A percentile compares a stretch with the other conserved stretches of the same genome.
Evolutionary conservation across 495 filamentous ascomycete genomes (phyloP).

Genomic region (Jackrogersella minutella): DNA sequence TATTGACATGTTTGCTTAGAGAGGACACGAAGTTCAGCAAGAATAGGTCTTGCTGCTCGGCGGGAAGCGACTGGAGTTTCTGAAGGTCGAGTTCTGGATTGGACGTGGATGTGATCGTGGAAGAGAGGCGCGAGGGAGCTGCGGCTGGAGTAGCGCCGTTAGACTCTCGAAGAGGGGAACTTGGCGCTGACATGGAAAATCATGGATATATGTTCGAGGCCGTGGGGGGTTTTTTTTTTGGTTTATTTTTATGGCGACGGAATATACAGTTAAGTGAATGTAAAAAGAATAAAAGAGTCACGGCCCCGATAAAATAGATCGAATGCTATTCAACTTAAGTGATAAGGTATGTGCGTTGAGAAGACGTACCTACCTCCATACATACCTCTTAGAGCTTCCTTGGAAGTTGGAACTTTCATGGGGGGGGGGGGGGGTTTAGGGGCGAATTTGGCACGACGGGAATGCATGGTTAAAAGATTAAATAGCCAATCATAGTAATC

Average conservation of each 20-base stretch:
- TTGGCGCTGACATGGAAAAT: conserved; percentile 40
- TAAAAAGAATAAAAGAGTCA: not conserved
- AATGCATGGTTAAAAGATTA: not conserved
- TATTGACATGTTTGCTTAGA: conserved; percentile 80
- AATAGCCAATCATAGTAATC: not conserved
- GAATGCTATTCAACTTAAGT: too few relatives aligned
- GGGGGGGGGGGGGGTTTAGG: not conserved
- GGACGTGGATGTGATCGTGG: conserved; percentile 42
- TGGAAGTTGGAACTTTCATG: not conserved
- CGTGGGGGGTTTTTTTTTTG: too few relatives aligned
- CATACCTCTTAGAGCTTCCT: not conserved
- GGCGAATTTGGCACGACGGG: not conserved
- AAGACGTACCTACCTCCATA: not conserved
- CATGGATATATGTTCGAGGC: conserved; percentile 12
- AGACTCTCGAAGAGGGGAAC: conserved; percentile 36
- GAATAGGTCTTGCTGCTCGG: conserved; percentile 95
- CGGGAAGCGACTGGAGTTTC: conserved; percentile 87
- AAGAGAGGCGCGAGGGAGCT: conserved; percentile 40
- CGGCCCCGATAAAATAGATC: too few relatives aligned
- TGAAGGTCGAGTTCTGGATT: conserved; percentile 79
- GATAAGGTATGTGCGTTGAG: not conserved
- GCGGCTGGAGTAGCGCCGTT: conserved; percentile 40
- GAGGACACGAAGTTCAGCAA: conserved; percentile 88
- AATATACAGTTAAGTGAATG: not conserved
- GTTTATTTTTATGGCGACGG: not conserved